Conservation (phyloP, 108 stramenopile species). For the Schizochytrium sp. region DNA sequence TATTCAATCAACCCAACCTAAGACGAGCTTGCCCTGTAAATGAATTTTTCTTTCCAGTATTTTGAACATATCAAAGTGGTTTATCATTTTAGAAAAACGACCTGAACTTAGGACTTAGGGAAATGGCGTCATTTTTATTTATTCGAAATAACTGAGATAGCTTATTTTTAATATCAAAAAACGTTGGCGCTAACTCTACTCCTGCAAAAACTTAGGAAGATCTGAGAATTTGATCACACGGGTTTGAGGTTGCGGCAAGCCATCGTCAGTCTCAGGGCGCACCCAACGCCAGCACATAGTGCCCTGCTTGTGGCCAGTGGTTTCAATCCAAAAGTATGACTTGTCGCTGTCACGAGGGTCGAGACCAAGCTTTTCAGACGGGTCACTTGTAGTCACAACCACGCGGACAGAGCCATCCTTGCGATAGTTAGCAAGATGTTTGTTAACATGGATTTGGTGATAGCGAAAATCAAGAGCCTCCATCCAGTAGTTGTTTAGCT, state of each 20-base stretch:
- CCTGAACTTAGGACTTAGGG: too few species aligned
- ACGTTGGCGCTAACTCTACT: not conserved
- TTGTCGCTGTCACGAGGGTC: not conserved
- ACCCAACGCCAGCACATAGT: constrained; percentile 47
- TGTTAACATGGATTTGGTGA: constrained; percentile 32
- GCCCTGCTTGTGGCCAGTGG: constrained; percentile 25
- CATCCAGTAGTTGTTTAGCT: constrained; percentile 54
- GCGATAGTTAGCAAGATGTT: constrained; percentile 11
- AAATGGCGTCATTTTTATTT: too few species aligned
- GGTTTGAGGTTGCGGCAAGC: constrained; percentile 30
- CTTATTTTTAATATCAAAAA: too few species aligned
- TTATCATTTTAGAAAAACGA: too few species aligned
- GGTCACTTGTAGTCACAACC: not conserved
- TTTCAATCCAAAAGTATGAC: constrained; percentile 53
- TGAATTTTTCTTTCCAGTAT: too few species aligned
- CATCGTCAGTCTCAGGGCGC: constrained; percentile 9
- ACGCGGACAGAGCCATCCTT: constrained; percentile 12
- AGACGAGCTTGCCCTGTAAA: too few species aligned
- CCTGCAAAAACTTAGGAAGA: not conserved
- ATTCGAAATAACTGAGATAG: too few species aligned
- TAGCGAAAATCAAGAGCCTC: constrained; percentile 38
- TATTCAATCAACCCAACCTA: too few species aligned
- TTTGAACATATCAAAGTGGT: too few species aligned
- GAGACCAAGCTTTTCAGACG: not conserved
- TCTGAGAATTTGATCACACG: not conserved